Percentiles rank a stretch among this genome's conserved stretches.
Evolutionary conservation across 2,329 filamentous ascomycete species (phyloP).

Genomic region (Alternaria atra): DNA sequence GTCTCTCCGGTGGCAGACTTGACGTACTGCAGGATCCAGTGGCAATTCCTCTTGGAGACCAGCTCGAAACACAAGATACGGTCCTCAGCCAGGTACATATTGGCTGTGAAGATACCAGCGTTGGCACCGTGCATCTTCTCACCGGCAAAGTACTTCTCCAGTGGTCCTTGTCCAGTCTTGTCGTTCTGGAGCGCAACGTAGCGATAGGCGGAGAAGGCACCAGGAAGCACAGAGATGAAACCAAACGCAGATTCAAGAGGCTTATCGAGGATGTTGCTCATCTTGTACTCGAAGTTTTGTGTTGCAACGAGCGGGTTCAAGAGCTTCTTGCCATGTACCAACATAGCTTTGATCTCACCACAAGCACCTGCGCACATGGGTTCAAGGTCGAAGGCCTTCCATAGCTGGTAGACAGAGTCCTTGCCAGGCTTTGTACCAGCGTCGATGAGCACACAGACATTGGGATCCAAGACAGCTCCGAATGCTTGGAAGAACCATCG

Average conservation of each 20-base stretch:
- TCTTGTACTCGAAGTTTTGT: constrained; percentile 99
- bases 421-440: constrained; percentile 94
- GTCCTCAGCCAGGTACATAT: constrained; percentile 99
- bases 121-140: constrained; percentile 94
- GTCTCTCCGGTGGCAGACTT: constrained; percentile 97
- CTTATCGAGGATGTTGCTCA: constrained; percentile 99
- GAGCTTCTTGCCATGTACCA: constrained; percentile 85
- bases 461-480: constrained; percentile 88
- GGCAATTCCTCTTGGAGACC: constrained; percentile 95
- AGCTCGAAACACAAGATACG: constrained; percentile 99
- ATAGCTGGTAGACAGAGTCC: constrained; percentile 95
- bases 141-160: constrained; percentile 96
- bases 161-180: constrained; percentile 88
- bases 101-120: constrained; percentile 96
- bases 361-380: constrained; percentile 98
- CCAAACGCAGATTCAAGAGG: constrained; percentile 96
- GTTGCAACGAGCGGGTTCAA: constrained; percentile 93
- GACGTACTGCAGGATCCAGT: constrained; percentile 98
- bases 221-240: constrained; percentile 95
- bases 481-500: constrained; percentile 99
- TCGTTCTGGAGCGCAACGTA: constrained; percentile 96
- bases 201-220: constrained; percentile 97
- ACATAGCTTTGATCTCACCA: constrained; percentile 98
- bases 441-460: constrained; percentile 95
- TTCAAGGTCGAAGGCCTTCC: constrained; percentile 98